phyloP scores from a whole-genome alignment of 345 rosid species.

The Camelina neglecta region DNA sequence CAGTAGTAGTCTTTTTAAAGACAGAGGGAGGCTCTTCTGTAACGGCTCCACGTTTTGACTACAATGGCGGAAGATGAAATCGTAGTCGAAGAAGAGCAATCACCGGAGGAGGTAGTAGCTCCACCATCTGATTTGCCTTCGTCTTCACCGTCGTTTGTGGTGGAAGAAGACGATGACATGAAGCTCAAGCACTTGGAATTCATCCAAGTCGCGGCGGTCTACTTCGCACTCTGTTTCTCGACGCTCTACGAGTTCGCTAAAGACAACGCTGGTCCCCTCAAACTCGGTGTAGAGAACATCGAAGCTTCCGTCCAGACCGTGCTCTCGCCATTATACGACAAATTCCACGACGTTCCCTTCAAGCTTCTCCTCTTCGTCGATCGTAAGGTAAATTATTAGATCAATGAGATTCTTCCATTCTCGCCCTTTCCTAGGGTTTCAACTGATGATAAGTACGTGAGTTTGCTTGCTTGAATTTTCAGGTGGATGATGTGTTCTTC shows the following conservation, averaged over 20 bases:
- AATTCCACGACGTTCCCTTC: constrained; percentile 61
- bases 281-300: constrained; percentile 65
- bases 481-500: constrained; percentile 62
- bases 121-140: constrained; percentile 19
- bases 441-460: not conserved
- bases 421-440: not conserved
- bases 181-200: constrained; percentile 69
- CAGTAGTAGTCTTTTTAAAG: not conserved
- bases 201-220: constrained; percentile 55
- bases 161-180: constrained; percentile 43
- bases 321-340: constrained; percentile 64
- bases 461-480: constrained; percentile 28
- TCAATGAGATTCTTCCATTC: not conserved
- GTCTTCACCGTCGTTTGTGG: constrained; percentile 1
- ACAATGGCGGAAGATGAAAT: constrained; percentile 41
- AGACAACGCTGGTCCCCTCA: constrained; percentile 74
- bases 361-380: constrained; percentile 70
- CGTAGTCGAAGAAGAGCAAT: constrained; percentile 35
- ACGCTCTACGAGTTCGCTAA: constrained; percentile 70
- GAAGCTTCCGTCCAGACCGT: constrained; percentile 66
- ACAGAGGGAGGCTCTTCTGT: not conserved
- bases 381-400: constrained; percentile 53
- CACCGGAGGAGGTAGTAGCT: not conserved
- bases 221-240: constrained; percentile 51
- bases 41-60: not conserved